Evolutionary conservation across 2,329 filamentous ascomycete species (phyloP).

Genomic region (Pochonia chlamydosporia): DNA sequence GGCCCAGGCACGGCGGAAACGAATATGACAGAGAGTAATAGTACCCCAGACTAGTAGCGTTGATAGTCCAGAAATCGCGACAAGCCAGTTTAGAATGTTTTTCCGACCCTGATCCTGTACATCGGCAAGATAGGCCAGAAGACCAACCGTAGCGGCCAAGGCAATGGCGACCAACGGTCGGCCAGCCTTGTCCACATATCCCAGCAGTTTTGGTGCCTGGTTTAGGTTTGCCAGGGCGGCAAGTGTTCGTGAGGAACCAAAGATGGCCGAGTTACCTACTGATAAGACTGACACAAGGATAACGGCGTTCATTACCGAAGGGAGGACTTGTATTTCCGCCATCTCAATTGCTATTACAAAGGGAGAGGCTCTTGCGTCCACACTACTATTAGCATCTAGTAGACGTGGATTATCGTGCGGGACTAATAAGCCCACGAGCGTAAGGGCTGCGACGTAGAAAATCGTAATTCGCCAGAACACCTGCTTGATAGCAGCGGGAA

Average conservation of each 20-base stretch:
- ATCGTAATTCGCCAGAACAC: slow-evolving; percentile 91
- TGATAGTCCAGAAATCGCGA: slow-evolving; percentile 66
- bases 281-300: slow-evolving; percentile 87
- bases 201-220: slow-evolving; percentile 71
- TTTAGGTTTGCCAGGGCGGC: slow-evolving; percentile 84
- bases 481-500: slow-evolving; percentile 85
- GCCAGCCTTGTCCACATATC: slow-evolving; percentile 77
- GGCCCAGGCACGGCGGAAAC: slow-evolving; percentile 76
- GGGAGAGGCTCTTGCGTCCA: slow-evolving; percentile 71
- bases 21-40: slow-evolving; percentile 87
- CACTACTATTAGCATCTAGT: slow-evolving; percentile 45
- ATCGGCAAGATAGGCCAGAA: slow-evolving; percentile 70
- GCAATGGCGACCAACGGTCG: slow-evolving; percentile 71
- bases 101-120: slow-evolving; percentile 49
- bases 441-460: slow-evolving; percentile 82
- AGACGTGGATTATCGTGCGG: slow-evolving; percentile 64
- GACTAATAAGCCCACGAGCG: slow-evolving; percentile 76
- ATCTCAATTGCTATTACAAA: slow-evolving; percentile 91
- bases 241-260: slow-evolving; percentile 84
- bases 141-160: slow-evolving; percentile 60
- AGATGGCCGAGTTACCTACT: slow-evolving; percentile 87
- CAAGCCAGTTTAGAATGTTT: slow-evolving; percentile 74
- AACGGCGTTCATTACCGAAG: slow-evolving; percentile 90
- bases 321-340: slow-evolving; percentile 73
- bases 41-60: slow-evolving; percentile 76